phyloP scores from a whole-genome alignment of 345 rosid genomes.

The Linum usitatissimum region DNA sequence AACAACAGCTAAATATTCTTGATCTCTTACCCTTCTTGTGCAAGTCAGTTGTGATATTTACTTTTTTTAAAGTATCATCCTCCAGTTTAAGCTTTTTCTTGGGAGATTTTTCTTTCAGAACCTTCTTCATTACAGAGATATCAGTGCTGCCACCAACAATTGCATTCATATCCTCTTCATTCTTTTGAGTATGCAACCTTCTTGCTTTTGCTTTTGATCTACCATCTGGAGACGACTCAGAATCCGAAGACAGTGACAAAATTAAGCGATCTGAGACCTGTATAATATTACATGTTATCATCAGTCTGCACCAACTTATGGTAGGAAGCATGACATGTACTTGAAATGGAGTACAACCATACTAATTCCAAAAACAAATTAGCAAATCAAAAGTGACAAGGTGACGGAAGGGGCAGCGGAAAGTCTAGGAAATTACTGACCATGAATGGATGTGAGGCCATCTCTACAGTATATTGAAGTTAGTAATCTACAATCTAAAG shows the following conservation, averaged over 20 bases:
- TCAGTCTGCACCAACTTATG: conserved; percentile 6
- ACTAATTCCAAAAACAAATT: neutral
- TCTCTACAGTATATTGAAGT: too few species aligned
- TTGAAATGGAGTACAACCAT: neutral
- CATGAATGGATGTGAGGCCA: neutral
- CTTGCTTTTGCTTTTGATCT: conserved; percentile 15
- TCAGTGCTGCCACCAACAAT: conserved; percentile 14
- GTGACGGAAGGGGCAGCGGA: neutral
- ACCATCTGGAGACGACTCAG: conserved; percentile 47
- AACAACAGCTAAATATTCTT: neutral
- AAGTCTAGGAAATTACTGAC: neutral
- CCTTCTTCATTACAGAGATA: conserved; percentile 32
- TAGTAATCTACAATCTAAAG: too few species aligned
- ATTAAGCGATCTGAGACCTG: conserved; percentile 36
- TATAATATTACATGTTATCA: conserved; percentile 15
- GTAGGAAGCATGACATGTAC: neutral
- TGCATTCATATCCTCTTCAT: conserved; percentile 29
- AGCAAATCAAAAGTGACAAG: neutral
- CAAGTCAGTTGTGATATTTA: conserved; percentile 19
- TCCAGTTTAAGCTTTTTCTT: conserved; percentile 24
- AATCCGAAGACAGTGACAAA: conserved; percentile 57
- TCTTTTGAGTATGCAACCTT: conserved; percentile 16
- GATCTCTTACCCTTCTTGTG: conserved; percentile 35
- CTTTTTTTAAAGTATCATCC: conserved; percentile 24
- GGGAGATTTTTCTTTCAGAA: conserved; percentile 40